phyloP scores from a whole-genome alignment of 768 basidiomycete species.

The Daedaleopsis sinensis region DNA sequence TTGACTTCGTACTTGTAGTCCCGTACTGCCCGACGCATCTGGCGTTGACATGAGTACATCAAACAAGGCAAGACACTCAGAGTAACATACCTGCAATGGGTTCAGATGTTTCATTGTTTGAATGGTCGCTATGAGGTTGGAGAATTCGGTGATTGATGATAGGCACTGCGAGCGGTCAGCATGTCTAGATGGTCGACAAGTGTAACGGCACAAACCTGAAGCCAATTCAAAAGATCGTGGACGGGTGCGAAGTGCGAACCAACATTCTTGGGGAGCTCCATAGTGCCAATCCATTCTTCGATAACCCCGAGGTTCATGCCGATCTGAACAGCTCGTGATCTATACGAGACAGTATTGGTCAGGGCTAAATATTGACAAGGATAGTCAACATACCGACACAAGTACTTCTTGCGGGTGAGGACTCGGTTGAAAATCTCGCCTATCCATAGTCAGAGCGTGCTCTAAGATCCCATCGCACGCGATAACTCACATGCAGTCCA shows the following conservation, averaged over 20 bases:
- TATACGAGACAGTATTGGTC: conserved; percentile 24
- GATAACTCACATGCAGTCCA: conserved; percentile 88
- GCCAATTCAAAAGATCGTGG: conserved; percentile 81
- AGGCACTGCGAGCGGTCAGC: conserved; percentile 55
- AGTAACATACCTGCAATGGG: conserved; percentile 76
- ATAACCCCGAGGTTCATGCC: conserved; percentile 81
- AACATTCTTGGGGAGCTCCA: conserved; percentile 79
- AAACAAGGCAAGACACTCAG: not conserved
- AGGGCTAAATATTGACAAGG: not conserved
- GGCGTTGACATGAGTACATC: not conserved
- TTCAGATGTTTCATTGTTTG: conserved; percentile 87
- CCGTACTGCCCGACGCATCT: conserved; percentile 93
- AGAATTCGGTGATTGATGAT: conserved; percentile 87
- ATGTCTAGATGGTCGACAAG: not conserved
- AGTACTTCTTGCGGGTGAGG: conserved; percentile 89
- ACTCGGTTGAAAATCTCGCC: conserved; percentile 87
- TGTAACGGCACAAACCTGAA: conserved; percentile 57
- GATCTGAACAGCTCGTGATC: conserved; percentile 88
- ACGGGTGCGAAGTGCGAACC: conserved; percentile 83
- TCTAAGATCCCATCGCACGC: not conserved
- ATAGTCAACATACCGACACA: conserved; percentile 69
- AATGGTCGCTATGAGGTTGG: conserved; percentile 86
- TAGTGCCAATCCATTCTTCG: conserved; percentile 90
- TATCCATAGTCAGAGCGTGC: conserved; percentile 31
- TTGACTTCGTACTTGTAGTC: conserved; percentile 95